Base-by-base conservation (phyloP, 306 rosid genomes). In the Glycine soja region DNA sequence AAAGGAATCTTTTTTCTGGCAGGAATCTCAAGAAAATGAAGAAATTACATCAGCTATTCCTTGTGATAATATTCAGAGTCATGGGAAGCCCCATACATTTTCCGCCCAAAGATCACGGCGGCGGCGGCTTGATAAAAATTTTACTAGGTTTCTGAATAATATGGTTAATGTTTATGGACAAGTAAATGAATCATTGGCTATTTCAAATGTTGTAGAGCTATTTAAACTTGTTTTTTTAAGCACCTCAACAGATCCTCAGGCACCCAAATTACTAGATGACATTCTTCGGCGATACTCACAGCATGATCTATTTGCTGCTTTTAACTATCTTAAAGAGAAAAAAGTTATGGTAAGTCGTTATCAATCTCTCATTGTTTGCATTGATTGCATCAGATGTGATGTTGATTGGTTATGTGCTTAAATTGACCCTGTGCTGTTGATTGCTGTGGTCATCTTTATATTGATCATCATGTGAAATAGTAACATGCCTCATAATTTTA, bases 201-300 rank as follows among this genome's bases (percentile, higher is more conserved):
- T 95, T 85, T 90, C 99, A 69, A 95, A 91, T 87, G 97, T 92
- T 47, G 96, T 95, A 80, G 98, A 95, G 90, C 91, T 95, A 51
- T 95, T 95, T 88, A 95, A 95, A 91, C 98, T 95, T 82, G 92
- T 95, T 73, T 95, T 95, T 80, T 80, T 93, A 77, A 91, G 96
- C 86, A 90, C 91, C 85, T 90, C 97, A 62, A 82, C 89, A 70
- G 85, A 89, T 48, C 85, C 91, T 14, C 88, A 78, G 51, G 92
- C 92, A 46, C 89, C 98, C 47, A 91, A 80, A 85, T 88, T 93
- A 72, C 83, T 93, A 24, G 96, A 98, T 46, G 90, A 91, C 76
- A 85, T 91, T 86, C 87, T 93, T 68, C 89, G 97, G 90, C 92
- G 89, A 73, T 95, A 95, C 80, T 93, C 98, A 56, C 97, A 93